phyloP scores from a whole-genome alignment of 225 moss, liverwort and hornwort species.

The Marchantia paleacea region DNA sequence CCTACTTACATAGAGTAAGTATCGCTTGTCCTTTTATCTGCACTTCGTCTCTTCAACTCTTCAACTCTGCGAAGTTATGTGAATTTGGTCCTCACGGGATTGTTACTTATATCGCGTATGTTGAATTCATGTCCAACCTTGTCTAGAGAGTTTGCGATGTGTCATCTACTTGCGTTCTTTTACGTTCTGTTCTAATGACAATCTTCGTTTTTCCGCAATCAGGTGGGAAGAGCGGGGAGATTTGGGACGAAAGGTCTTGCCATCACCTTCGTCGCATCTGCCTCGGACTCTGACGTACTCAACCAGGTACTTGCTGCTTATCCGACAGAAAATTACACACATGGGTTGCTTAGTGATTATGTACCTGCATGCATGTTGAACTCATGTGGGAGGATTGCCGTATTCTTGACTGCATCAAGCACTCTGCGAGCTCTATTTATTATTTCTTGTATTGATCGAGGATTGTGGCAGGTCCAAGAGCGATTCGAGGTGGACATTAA shows the following conservation, averaged over 20 bases:
- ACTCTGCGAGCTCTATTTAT: too few species aligned
- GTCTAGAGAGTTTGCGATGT: too few species aligned
- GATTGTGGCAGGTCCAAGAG: conserved; percentile 40
- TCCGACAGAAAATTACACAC: too few species aligned
- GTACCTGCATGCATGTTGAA: too few species aligned
- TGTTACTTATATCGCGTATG: background rate
- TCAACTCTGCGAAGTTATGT: too few species aligned
- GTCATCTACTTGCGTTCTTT: background rate
- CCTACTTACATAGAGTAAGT: conserved; percentile 79
- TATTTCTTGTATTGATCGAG: too few species aligned
- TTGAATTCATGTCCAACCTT: background rate
- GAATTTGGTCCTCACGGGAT: too few species aligned
- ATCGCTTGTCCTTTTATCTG: background rate
- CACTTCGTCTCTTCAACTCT: background rate
- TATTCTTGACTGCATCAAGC: too few species aligned
- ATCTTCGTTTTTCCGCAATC: background rate
- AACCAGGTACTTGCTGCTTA: conserved; percentile 37
- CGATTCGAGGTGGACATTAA: conserved; percentile 52
- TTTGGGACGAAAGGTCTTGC: conserved; percentile 53
- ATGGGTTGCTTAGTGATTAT: too few species aligned
- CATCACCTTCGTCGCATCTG: conserved; percentile 50
- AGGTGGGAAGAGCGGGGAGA: conserved; percentile 53
- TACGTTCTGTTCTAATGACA: background rate
- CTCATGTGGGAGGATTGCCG: too few species aligned
- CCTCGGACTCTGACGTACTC: conserved; percentile 49